Base-by-base conservation (phyloP, 805 yeast genomes). In the Yamadazyma olivae region DNA sequence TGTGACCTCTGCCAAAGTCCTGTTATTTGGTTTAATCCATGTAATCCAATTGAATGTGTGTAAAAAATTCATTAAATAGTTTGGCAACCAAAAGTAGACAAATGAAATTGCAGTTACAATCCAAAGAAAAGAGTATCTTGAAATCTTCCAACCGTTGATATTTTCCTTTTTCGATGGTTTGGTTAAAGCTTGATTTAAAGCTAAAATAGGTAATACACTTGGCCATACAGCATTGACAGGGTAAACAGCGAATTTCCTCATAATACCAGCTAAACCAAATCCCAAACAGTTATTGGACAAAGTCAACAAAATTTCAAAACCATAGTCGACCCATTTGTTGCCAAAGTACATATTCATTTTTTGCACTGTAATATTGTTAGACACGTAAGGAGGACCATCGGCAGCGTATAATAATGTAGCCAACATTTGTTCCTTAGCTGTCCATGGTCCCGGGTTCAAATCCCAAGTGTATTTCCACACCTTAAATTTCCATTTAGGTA, bases 361-460 rank as follows among this genome's bases (percentile, higher is more conserved):
- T 41, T 52, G 49, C 29, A 43, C 33, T 35, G 48, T 39, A 30
- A 42, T 55, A 25, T 67, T 67, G 15, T 24, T 54, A 41, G 45
- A 35, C 46, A 69, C 72, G 35, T 49, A 49, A 18, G 38, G 27
- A 9, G 44, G 27, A 13, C 32, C 40, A 33, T 56, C 51, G 20
- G 53, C 36, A 26, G 85, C 36, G 56, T 38, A 48, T 45, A 48
- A 62, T 19, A 69, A 49, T 5, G 86, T 75, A 2, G 81, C 64
- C 39, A 81, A 66, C 79, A 78, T 77, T 53, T 81, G 86, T 49
- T 80, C 86, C 50, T 80, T 80, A 43, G 54, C 64, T 19, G 67
- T 60, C 81, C 83, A 65, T 9, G 57, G 57, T 2, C 71, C 70
- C 12, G 50, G 50, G 25, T 46, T 46, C 31, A 77, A 56, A 40